Base-by-base conservation (phyloP, 2,329 filamentous ascomycete species). In the Pseudocercospora eumusae region DNA sequence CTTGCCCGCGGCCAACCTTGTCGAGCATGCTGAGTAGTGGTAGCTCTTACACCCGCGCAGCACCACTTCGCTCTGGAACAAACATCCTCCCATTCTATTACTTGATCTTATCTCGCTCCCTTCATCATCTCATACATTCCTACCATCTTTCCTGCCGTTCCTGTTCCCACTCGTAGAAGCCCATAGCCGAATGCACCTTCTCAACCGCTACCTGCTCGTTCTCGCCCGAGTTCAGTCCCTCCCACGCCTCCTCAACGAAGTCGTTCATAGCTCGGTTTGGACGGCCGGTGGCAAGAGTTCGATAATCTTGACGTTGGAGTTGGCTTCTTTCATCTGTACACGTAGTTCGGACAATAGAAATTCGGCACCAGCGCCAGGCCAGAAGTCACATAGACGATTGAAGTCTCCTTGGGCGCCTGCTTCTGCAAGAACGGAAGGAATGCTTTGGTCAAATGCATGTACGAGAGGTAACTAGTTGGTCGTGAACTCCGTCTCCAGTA, bases 201-300 rank as follows among this genome's bases (percentile, higher is more conserved):
- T 82, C 80, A 11, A 85, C 79, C 0, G 79, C 75, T 60, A 85
- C 79, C 70, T 84, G 80, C 55, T 84, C 82, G 50, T 82, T 77
- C 2, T 81, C 81, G 2, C 75, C 70, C 1, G 73, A 70, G 33
- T 65, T 68, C 59, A 85, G 63, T 27, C 77, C 79, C 5, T 68
- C 68, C 74, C 80, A 85, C 1, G 82, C 78, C 61, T 82, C 78
- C 18, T 82, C 75, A 0, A 76, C 80, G 63, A 84, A 85, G 28
- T 84, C 77, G 18, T 78, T 72, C 55, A 85, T 25, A 85, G 71
- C 69, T 85, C 83, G 0, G 82, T 85, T 73, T 85, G 83, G 36
- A 85, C 82, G 0, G 82, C 81, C 0, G 83, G 83, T 3, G 83
- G 83, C 59, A 80, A 82, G 9, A 85, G 75, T 70, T 85, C 83